These are phyloP conservation scores for Crithidia mellificae DNA, from an alignment of 208 protist genomes.

Conservation along the genomic window DNA sequence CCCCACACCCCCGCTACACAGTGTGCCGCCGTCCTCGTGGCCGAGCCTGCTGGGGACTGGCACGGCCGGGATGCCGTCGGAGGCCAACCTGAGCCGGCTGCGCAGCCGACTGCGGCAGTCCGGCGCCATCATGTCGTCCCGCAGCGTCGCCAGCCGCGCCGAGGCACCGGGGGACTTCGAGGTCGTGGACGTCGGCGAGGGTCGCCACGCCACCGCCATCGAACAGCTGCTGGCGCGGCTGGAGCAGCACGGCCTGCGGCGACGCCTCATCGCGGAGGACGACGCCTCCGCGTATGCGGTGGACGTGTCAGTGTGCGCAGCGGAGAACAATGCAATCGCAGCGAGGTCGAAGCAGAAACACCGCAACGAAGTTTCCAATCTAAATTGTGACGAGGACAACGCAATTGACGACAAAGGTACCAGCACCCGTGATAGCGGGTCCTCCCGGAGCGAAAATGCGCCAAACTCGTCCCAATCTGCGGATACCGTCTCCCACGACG, in stretches of 20 bases:
- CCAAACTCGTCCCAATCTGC: no score
- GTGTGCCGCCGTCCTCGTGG: conserved; percentile 10
- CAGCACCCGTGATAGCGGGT: no score
- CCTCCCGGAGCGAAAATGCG: no score
- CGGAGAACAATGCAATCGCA: no score
- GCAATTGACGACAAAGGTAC: no score
- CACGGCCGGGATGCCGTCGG: not conserved
- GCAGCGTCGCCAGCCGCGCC: conserved; percentile 45
- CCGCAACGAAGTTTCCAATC: no score
- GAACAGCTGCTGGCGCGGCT: conserved; percentile 78
- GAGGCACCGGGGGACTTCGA: conserved; percentile 25
- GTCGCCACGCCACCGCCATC: conserved; percentile 43
- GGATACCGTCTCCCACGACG: no score
- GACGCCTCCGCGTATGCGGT: conserved; percentile 30
- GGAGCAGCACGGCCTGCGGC: conserved; percentile 83
- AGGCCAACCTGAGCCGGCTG: conserved; percentile 19
- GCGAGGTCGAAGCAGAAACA: no score
- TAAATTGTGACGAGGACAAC: no score
- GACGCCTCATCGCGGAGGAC: conserved; percentile 49
- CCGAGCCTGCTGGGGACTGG: not conserved
- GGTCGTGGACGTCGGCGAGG: conserved; percentile 72
- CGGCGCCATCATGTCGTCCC: conserved; percentile 56
- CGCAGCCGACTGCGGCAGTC: conserved; percentile 47
- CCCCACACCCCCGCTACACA: conserved; percentile 4
- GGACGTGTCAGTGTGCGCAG: conserved; percentile 8